Evolutionary conservation across 2,329 filamentous ascomycete genomes (phyloP), one percentile per base, ranked within the genome.

Genomic region (Fonsecaea nubica): DNA sequence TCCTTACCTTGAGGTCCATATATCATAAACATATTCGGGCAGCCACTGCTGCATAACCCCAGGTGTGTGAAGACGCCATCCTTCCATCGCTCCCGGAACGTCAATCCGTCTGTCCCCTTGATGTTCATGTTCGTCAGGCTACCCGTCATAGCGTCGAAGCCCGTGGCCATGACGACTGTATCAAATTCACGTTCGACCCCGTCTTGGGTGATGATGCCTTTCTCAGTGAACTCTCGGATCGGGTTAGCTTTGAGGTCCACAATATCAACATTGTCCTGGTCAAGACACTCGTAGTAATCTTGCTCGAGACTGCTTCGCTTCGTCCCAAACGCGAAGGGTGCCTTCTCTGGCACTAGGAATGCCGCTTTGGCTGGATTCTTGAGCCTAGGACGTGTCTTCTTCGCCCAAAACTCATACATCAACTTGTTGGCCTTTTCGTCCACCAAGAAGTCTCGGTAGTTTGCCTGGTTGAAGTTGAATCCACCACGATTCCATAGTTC

Each of bases 351-450:
- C 0, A 85, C 86, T 10, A 89, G 77, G 1, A 87, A 65, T 13
- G 87, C 83, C 50, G 80, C 74, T 73, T 82, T 82, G 35, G 74
- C 75, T 0, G 83, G 79, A 66, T 88, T 83, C 0, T 77, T 75
- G 45, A 89, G 80, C 2, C 86, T 79, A 3, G 75, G 77, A 0
- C 84, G 80, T 0, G 80, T 81, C 75, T 86, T 86, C 67, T 80
- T 79, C 0, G 77, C 78, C 84, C 86, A 88, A 72, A 87, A 87
- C 4, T 82, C 77, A 72, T 87, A 88, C 0, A 80, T 77, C 58
- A 81, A 78, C 21, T 79, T 74, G 70, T 88, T 89, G 0, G 83
- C 82, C 13, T 83, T 77, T 0, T 75, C 53, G 48, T 80, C 75
- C 12, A 77, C 70, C 2, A 86, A 65, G 30, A 80, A 76, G 63